Evolutionary conservation across 331 rosid species (phyloP).

Genomic region (Ulmus americana): DNA sequence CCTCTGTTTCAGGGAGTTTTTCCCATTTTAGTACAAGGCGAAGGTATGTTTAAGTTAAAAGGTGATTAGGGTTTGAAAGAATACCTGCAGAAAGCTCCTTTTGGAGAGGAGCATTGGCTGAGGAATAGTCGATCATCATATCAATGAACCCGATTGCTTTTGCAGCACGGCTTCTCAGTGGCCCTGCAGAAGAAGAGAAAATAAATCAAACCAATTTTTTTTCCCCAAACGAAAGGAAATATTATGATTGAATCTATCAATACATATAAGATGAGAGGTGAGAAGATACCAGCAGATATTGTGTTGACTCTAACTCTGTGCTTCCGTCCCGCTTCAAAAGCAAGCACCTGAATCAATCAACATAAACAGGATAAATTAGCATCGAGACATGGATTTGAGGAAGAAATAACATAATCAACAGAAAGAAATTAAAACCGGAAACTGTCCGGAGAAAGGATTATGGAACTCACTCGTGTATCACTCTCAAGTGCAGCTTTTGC

Average conservation of each 20-base stretch:
- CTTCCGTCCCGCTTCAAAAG: conserved; percentile 93
- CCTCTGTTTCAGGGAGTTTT: conserved; percentile 45
- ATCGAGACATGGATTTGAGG: not conserved
- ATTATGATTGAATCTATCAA: not conserved
- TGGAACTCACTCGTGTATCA: conserved; percentile 62
- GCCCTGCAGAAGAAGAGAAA: conserved; percentile 46
- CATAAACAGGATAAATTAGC: not conserved
- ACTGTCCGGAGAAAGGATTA: not conserved
- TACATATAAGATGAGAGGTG: not conserved
- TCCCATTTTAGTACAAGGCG: conserved; percentile 1
- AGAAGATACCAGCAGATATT: conserved; percentile 69
- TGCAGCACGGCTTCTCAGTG: conserved; percentile 86
- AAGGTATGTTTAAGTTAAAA: conserved; percentile 1
- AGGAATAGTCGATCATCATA: conserved; percentile 82
- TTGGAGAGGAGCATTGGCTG: conserved; percentile 73
- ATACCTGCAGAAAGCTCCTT: conserved; percentile 79
- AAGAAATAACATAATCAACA: not conserved
- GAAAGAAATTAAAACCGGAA: not conserved
- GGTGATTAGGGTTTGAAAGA: not conserved
- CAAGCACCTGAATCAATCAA: conserved; percentile 61
- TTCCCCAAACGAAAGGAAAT: not conserved
- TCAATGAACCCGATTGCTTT: conserved; percentile 90
- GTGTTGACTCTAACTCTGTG: conserved; percentile 75
- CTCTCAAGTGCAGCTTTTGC: conserved; percentile 97
- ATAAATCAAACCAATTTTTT: not conserved